phyloP scores from a whole-genome alignment of 345 rosid genomes.

The Camelina neglecta region DNA sequence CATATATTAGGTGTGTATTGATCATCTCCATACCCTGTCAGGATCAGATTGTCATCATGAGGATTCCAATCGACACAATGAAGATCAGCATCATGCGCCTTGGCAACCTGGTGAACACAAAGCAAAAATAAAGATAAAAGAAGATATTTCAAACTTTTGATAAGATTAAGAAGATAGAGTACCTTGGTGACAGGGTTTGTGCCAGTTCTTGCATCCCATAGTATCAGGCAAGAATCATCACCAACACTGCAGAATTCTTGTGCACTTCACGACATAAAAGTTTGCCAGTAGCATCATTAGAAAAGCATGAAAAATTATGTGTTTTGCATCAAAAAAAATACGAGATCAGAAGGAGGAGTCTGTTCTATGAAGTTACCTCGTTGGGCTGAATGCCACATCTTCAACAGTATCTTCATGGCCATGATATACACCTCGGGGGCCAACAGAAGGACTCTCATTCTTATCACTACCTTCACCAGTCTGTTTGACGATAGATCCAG shows the following conservation, averaged over 20 bases:
- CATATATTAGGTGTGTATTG: background rate
- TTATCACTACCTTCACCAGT: conserved; percentile 74
- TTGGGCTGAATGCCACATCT: conserved; percentile 95
- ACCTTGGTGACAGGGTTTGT: conserved; percentile 85
- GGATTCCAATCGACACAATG: conserved; percentile 99
- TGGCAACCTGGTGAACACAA: conserved; percentile 71
- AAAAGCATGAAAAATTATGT: conserved; percentile 55
- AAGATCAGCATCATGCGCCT: conserved; percentile 94
- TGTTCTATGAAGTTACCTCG: conserved; percentile 63
- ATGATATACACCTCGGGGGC: conserved; percentile 90
- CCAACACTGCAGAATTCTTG: conserved; percentile 99
- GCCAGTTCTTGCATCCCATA: conserved; percentile 98
- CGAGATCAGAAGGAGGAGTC: conserved; percentile 18
- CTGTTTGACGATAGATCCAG: conserved; percentile 78
- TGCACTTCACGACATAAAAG: conserved; percentile 59
- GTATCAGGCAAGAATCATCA: conserved; percentile 98
- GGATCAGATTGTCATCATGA: conserved; percentile 80
- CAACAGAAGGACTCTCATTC: conserved; percentile 73
- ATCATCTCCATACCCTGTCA: conserved; percentile 75
- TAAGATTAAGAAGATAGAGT: conserved; percentile 32
- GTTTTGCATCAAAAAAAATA: conserved; percentile 41
- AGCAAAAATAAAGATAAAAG: background rate
- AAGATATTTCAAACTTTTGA: conserved; percentile 61
- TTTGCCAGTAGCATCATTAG: conserved; percentile 41
- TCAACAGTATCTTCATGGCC: conserved; percentile 99